A percentile compares a stretch with the other conserved stretches of the same genome.
phyloP scores from a whole-genome alignment of 345 rosid species.

The Gossypium turneri region DNA sequence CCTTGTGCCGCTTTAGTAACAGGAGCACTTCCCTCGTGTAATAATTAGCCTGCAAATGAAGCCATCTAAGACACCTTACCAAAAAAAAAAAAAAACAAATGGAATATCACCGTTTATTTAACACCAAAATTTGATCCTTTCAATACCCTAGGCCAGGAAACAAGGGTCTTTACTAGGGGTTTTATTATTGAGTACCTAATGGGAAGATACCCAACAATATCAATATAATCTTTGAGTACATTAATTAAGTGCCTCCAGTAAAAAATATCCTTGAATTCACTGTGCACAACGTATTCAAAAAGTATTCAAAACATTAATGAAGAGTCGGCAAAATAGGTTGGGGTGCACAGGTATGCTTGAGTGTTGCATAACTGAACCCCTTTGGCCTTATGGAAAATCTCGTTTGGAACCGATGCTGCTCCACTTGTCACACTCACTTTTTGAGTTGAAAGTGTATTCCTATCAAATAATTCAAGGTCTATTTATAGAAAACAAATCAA shows the following conservation, averaged over 20 bases:
- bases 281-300: slow-evolving; percentile 26
- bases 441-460: slow-evolving; percentile 78
- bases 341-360: slow-evolving; percentile 86
- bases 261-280: slow-evolving; percentile 89
- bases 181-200: slow-evolving; percentile 39
- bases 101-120: not conserved
- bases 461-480: slow-evolving; percentile 19
- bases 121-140: not conserved
- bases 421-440: slow-evolving; percentile 86
- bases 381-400: slow-evolving; percentile 81
- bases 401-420: slow-evolving; percentile 92
- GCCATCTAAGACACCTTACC: slow-evolving; percentile 18
- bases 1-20: slow-evolving; percentile 67
- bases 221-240: slow-evolving; percentile 62
- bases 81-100: slow-evolving; percentile 1
- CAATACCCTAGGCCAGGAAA: no score
- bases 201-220: slow-evolving; percentile 81
- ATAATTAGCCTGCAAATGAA: slow-evolving; percentile 73
- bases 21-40: slow-evolving; percentile 73
- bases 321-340: slow-evolving; percentile 88
- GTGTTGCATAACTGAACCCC: slow-evolving; percentile 93
- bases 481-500: not conserved
- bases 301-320: not conserved
- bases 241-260: slow-evolving; percentile 91
- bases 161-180: slow-evolving; percentile 77